phyloP scores from a whole-genome alignment of 2,329 filamentous ascomycete species.

The Westerdykella sp. region DNA sequence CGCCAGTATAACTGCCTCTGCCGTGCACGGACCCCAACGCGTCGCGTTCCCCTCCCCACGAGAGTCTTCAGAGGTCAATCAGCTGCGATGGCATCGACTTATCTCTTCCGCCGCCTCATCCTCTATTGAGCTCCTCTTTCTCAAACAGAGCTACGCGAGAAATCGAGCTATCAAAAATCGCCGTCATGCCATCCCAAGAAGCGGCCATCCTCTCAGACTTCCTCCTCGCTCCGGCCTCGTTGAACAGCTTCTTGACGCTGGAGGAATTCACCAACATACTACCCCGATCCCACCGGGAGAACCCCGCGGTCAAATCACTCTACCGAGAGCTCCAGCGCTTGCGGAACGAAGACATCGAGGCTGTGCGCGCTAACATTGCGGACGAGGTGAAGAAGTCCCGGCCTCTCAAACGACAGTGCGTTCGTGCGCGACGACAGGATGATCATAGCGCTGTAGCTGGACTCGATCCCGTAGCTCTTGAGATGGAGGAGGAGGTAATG shows the following conservation, averaged over 20 bases:
- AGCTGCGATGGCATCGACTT: neutral
- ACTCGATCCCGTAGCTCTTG: slow-evolving; percentile 56
- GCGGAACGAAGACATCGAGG: slow-evolving; percentile 62
- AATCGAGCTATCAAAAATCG: neutral
- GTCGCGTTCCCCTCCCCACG: neutral
- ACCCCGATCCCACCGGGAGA: slow-evolving; percentile 58
- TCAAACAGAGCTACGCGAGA: neutral
- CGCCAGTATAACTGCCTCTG: neutral
- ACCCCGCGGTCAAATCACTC: slow-evolving; percentile 61
- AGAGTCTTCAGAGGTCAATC: neutral
- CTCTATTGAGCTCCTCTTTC: neutral
- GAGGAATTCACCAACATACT: slow-evolving; percentile 72
- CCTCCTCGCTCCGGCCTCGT: slow-evolving; percentile 66
- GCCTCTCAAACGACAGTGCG: slow-evolving; percentile 52
- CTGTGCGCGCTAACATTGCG: slow-evolving; percentile 59
- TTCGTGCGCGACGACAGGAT: slow-evolving; percentile 48
- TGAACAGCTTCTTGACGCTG: slow-evolving; percentile 67
- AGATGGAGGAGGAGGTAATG: slow-evolving; percentile 45
- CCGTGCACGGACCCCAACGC: neutral
- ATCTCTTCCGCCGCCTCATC: neutral
- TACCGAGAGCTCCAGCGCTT: slow-evolving; percentile 76
- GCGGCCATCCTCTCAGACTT: slow-evolving; percentile 69
- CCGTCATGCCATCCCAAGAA: slow-evolving; percentile 65
- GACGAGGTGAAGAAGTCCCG: slow-evolving; percentile 58
- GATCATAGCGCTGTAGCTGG: slow-evolving; percentile 49